These are phyloP conservation scores for Somion occarium DNA, from an alignment of 1,284 basidiomycete species.

Conservation along the genomic window DNA sequence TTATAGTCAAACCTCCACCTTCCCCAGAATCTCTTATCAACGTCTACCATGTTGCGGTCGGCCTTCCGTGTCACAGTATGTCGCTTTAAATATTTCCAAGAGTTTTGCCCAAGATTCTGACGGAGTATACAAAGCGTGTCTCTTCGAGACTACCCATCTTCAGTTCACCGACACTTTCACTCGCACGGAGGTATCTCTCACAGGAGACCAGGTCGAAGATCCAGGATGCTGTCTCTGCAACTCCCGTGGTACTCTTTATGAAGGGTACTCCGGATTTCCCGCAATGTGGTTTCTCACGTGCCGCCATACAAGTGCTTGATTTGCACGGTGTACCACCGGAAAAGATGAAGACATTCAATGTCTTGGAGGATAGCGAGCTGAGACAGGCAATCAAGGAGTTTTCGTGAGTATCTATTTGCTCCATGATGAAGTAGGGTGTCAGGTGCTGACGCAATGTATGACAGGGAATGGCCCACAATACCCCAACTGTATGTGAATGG, in stretches of 20 bases:
- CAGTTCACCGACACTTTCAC: conserved; percentile 9
- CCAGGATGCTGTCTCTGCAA: conserved; percentile 60
- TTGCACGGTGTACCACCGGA: conserved; percentile 79
- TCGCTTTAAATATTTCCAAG: not conserved
- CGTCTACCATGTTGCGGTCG: conserved; percentile 16
- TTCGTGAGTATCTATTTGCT: conserved; percentile 74
- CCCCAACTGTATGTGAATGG: conserved; percentile 95
- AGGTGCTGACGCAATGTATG: no score
- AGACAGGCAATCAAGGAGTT: conserved; percentile 91
- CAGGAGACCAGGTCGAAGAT: conserved; percentile 40
- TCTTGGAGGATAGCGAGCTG: conserved; percentile 83
- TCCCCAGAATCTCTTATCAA: conserved; percentile 3
- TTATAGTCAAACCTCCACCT: not conserved
- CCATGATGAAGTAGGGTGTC: no score
- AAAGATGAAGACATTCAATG: conserved; percentile 87
- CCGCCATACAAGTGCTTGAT: conserved; percentile 88
- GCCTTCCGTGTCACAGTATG: conserved; percentile 15
- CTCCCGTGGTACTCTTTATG: conserved; percentile 91
- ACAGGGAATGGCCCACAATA: conserved; percentile 95
- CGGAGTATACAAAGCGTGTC: not conserved
- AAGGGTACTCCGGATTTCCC: conserved; percentile 77
- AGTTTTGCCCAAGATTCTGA: not conserved
- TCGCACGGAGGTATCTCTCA: conserved; percentile 38
- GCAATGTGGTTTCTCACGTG: conserved; percentile 88
- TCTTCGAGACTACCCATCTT: not conserved